Evolutionary conservation across 108 stramenopile genomes (phyloP), one percentile per base, ranked within the genome.

Genomic region (Skeletonema grethae): DNA sequence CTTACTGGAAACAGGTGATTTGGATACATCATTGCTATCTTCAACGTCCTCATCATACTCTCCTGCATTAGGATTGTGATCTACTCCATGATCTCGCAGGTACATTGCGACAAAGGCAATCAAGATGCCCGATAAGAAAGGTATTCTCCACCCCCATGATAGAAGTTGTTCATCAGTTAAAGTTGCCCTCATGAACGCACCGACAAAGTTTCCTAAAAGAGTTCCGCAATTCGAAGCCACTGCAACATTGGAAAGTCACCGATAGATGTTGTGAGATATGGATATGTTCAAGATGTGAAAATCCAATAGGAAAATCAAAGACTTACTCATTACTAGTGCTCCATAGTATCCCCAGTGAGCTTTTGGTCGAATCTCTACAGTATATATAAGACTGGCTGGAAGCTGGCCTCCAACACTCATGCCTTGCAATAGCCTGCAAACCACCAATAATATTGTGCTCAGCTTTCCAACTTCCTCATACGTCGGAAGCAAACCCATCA

Each of bases 401-500:
- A 91, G 60, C 69, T 91, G 90, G 11, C 90, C 90, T 15, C 74
- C 80, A 9, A 91, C 91, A 38, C 69, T 73, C 59, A 90, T 64
- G 5, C 91, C 91, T 65, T 92, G 91, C 29, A 87, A 32, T 36
- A 92, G 36, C 22, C 91, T 79, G 48, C 79, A 82, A 20, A 85
- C 16, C 5, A 85, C 72, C 53, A 92, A 57, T 15, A 87, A 72
- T 5, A 75, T 43, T 13, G 82, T 84, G 31, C 86, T 73, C 35
- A 57, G 55, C 4, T 5, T 55, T 18, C 91, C 91, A 6, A 76
- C 84, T 43, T 63, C 58, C 1, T 75, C 62, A 70, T 90, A 92
- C 16, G 88, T 80, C 20, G 91, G 91, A 92, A 76, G 63, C 75
- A 88, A 1, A 12, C 91, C 91, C 88, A 92, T 88, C 2, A 79